Conservation (phyloP, 2,329 filamentous ascomycete species). For the Colletotrichum sp. region DNA sequence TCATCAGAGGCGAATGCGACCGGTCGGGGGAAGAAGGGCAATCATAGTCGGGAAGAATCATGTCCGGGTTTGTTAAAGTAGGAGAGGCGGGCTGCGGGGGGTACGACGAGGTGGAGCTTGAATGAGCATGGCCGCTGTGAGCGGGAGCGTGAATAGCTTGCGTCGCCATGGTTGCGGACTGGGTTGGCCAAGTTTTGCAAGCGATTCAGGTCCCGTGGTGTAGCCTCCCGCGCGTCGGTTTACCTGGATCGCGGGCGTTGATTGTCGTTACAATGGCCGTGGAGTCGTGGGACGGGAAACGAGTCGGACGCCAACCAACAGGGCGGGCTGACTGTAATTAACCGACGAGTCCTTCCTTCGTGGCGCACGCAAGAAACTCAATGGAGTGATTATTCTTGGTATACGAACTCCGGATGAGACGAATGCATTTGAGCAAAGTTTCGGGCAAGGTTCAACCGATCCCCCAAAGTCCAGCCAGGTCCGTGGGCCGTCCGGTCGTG, state of each 20-base stretch:
- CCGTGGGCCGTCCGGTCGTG: background rate
- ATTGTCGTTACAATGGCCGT: slow-evolving; percentile 14
- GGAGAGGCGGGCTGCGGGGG: slow-evolving; percentile 72
- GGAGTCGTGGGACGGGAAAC: slow-evolving; percentile 1
- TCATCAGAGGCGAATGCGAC: slow-evolving; percentile 55
- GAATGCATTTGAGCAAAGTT: slow-evolving; percentile 10
- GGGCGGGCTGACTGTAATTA: background rate
- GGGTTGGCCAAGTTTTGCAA: background rate
- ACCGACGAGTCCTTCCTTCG: background rate
- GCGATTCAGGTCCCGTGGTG: background rate
- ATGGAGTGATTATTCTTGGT: background rate
- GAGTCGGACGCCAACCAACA: background rate
- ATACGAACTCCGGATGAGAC: background rate
- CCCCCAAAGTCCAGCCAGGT: background rate
- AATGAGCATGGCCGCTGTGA: slow-evolving; percentile 18
- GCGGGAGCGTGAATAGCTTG: slow-evolving; percentile 25
- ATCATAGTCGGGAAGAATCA: slow-evolving; percentile 85
- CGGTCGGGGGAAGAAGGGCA: slow-evolving; percentile 56
- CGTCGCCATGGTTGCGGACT: slow-evolving; percentile 32
- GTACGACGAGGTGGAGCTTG: slow-evolving; percentile 38
- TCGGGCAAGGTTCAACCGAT: background rate
- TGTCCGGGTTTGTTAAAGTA: slow-evolving; percentile 90
- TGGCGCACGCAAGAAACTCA: background rate
- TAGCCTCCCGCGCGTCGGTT: background rate
- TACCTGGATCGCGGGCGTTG: slow-evolving; percentile 3